Percentiles rank a stretch among this genome's conserved stretches.
These are phyloP conservation scores for Suhomyces xylopsoci DNA, from an alignment of 805 yeast genomes.

Conservation along the genomic window DNA sequence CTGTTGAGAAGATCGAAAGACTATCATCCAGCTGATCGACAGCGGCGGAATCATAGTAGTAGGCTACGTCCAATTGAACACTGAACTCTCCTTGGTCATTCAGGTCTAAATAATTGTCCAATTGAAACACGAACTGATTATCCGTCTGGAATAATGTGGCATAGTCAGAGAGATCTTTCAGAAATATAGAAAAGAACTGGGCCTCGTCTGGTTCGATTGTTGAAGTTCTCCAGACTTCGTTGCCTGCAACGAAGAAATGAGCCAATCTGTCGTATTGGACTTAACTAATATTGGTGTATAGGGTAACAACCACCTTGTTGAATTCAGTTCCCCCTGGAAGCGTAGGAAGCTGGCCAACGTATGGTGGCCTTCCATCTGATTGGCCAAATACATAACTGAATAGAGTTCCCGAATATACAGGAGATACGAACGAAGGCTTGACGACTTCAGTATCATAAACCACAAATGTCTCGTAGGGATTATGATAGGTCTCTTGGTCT, in stretches of 20 bases:
- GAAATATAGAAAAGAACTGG: too few species aligned
- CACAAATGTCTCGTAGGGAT: slow-evolving; percentile 12
- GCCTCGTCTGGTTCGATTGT: too few species aligned
- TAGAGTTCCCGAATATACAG: slow-evolving; percentile 41
- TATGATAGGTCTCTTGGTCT: neutral
- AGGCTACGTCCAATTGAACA: slow-evolving; percentile 50
- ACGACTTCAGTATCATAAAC: slow-evolving; percentile 18
- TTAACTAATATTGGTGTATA: slow-evolving; percentile 53
- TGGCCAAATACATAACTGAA: slow-evolving; percentile 51
- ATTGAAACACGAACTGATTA: too few species aligned
- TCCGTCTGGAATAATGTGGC: too few species aligned
- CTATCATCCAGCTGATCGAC: neutral
- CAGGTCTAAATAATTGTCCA: slow-evolving; percentile 59
- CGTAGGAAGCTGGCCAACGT: slow-evolving; percentile 28
- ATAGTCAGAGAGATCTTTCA: slow-evolving; percentile 66
- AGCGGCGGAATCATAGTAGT: slow-evolving; percentile 31
- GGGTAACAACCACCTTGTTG: slow-evolving; percentile 51
- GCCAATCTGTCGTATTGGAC: slow-evolving; percentile 65
- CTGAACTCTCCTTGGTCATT: slow-evolving; percentile 64
- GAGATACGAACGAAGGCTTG: slow-evolving; percentile 16
- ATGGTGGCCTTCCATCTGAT: slow-evolving; percentile 57
- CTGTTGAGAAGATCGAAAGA: slow-evolving; percentile 20
- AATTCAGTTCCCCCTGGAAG: slow-evolving; percentile 43
- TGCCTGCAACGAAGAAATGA: slow-evolving; percentile 60
- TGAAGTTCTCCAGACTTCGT: slow-evolving; percentile 78